These are phyloP conservation scores for Capillidium rhysosporum DNA, from an alignment of 371 early-diverging fungal genomes.

Conservation along the genomic window DNA sequence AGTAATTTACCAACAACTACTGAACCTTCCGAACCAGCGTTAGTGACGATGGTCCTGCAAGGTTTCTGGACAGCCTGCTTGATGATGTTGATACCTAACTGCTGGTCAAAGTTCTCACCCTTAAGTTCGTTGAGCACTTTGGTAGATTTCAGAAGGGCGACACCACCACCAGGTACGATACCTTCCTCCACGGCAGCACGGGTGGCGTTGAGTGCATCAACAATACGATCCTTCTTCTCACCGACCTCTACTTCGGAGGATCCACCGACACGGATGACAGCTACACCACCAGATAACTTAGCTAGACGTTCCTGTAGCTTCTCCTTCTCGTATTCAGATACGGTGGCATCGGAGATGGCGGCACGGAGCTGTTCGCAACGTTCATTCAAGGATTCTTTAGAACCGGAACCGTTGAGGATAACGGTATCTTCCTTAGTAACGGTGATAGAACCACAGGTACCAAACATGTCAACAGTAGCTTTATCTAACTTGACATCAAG, in stretches of 20 bases:
- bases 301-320: slow-evolving; percentile 97
- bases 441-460: slow-evolving; percentile 67
- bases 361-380: slow-evolving; percentile 92
- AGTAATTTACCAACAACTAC: slow-evolving; percentile 89
- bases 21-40: slow-evolving; percentile 91
- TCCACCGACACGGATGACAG: slow-evolving; percentile 95
- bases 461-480: slow-evolving; percentile 74
- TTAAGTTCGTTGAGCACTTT: slow-evolving; percentile 51
- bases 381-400: slow-evolving; percentile 66
- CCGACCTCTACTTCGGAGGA: slow-evolving; percentile 95
- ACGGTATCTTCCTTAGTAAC: slow-evolving; percentile 97
- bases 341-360: slow-evolving; percentile 53
- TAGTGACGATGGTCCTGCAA: slow-evolving; percentile 80
- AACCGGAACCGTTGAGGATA: slow-evolving; percentile 75
- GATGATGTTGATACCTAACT: slow-evolving; percentile 87
- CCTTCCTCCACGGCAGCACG: slow-evolving; percentile 98
- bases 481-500: slow-evolving; percentile 89
- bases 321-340: slow-evolving; percentile 92
- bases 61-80: slow-evolving; percentile 83
- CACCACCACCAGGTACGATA: slow-evolving; percentile 94
- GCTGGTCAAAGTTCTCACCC: slow-evolving; percentile 92
- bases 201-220: slow-evolving; percentile 94
- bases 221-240: slow-evolving; percentile 98
- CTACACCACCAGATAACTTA: slow-evolving; percentile 93
- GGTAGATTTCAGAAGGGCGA: slow-evolving; percentile 84